A percentile compares a stretch with the other conserved stretches of the same genome.
Evolutionary conservation across 2,329 filamentous ascomycete genomes (phyloP).

Genomic region (Xylogone sp.): DNA sequence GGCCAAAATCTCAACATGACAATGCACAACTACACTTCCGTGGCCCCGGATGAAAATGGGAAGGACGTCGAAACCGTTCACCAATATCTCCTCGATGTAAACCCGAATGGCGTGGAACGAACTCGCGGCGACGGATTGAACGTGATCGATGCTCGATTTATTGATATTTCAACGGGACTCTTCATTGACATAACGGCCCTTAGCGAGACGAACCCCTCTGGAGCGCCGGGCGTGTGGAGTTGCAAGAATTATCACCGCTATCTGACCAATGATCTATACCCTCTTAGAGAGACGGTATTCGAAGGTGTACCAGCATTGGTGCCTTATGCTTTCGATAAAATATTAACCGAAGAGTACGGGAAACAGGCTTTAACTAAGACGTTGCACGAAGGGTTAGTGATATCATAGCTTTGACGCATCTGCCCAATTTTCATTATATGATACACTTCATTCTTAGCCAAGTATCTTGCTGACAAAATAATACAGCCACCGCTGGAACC

Average conservation of each 20-base stretch:
- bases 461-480: slow-evolving; percentile 1
- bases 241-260: slow-evolving; percentile 82
- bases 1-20: slow-evolving; percentile 67
- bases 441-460: no score
- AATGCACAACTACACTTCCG: slow-evolving; percentile 34
- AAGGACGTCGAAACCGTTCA: slow-evolving; percentile 36
- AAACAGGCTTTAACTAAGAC: slow-evolving; percentile 57
- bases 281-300: slow-evolving; percentile 68
- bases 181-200: slow-evolving; percentile 83
- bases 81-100: slow-evolving; percentile 71
- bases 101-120: slow-evolving; percentile 62
- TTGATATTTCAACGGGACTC: slow-evolving; percentile 70
- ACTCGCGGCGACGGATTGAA: slow-evolving; percentile 66
- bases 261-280: slow-evolving; percentile 66
- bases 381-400: slow-evolving; percentile 55
- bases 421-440: slow-evolving; percentile 12
- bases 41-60: slow-evolving; percentile 36
- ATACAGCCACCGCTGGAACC: slow-evolving; percentile 56
- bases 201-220: slow-evolving; percentile 58
- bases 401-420: no score
- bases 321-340: slow-evolving; percentile 64
- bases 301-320: slow-evolving; percentile 69
- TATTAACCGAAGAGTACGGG: slow-evolving; percentile 63
- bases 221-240: slow-evolving; percentile 62
- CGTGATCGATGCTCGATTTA: slow-evolving; percentile 81